Evolutionary conservation across 2,329 filamentous ascomycete genomes (phyloP).

Genomic region (Phaeophleospora eucalypticola): DNA sequence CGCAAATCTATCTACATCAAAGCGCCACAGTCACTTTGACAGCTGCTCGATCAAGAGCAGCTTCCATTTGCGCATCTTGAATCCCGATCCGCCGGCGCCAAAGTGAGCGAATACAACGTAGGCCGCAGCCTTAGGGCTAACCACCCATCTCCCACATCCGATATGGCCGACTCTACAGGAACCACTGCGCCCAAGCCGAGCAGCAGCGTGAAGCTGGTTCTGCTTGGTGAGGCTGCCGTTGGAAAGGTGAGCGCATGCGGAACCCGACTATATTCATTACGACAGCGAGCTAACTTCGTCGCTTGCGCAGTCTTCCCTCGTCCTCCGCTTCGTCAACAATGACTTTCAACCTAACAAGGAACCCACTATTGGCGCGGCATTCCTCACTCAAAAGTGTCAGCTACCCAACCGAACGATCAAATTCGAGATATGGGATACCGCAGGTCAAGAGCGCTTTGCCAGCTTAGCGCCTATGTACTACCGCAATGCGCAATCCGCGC

Average conservation of each 20-base stretch:
- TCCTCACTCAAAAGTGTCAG: constrained; percentile 97
- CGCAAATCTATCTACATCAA: too few relatives aligned
- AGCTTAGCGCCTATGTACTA: constrained; percentile 99
- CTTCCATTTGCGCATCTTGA: not conserved
- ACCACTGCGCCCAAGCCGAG: constrained; percentile 78
- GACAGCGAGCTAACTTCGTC: too few relatives aligned
- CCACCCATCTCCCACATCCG: constrained; percentile 20
- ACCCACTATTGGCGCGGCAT: constrained; percentile 96
- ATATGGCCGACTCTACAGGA: constrained; percentile 64
- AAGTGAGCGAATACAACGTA: constrained; percentile 27
- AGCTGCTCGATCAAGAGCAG: not conserved
- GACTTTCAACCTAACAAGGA: constrained; percentile 99
- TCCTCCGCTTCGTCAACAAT: constrained; percentile 98
- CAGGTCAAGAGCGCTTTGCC: constrained; percentile 94
- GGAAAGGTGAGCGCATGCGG: constrained; percentile 69
- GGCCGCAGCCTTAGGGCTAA: constrained; percentile 30
- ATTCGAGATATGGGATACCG: constrained; percentile 88
- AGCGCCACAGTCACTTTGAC: too few relatives aligned
- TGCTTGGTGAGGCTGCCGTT: constrained; percentile 94
- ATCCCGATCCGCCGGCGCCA: constrained; percentile 8
- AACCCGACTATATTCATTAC: too few relatives aligned
- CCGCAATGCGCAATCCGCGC: constrained; percentile 93
- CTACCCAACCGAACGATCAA: constrained; percentile 78
- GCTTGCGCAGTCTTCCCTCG: constrained; percentile 95
- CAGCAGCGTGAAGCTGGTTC: constrained; percentile 98